Conservation (phyloP, 805 yeast species). For the Suhomyces sp. region DNA sequence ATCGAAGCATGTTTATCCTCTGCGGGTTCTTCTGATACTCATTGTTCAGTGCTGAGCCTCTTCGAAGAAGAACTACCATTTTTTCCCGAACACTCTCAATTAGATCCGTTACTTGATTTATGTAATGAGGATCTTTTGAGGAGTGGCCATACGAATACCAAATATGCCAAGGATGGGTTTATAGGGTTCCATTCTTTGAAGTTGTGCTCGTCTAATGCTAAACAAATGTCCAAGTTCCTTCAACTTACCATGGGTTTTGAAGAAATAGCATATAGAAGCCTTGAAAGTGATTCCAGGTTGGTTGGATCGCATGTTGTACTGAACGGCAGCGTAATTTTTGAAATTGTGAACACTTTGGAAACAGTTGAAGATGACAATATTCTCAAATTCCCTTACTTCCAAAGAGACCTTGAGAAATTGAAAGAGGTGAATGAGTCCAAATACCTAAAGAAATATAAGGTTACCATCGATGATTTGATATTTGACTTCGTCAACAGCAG, state of each 20-base stretch:
- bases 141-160: constrained; percentile 16
- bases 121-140: constrained; percentile 17
- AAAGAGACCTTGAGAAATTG: constrained; percentile 14
- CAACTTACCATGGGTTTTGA: constrained; percentile 59
- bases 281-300: constrained; percentile 63
- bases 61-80: not conserved
- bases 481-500: constrained; percentile 40
- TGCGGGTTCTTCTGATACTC: not conserved
- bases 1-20: not conserved
- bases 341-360: constrained; percentile 42
- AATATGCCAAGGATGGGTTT: constrained; percentile 28
- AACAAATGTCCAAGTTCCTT: constrained; percentile 55
- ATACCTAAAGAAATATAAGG: constrained; percentile 7
- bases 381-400: constrained; percentile 10
- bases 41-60: not conserved
- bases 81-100: not conserved
- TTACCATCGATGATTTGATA: constrained; percentile 25
- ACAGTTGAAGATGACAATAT: constrained; percentile 19
- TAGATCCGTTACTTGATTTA: constrained; percentile 16
- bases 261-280: constrained; percentile 59
- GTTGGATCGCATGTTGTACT: constrained; percentile 58
- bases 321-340: constrained; percentile 54
- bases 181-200: constrained; percentile 63
- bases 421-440: constrained; percentile 19
- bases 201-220: constrained; percentile 73